Percentiles rank a stretch among this genome's conserved stretches.
Conservation (phyloP, 495 filamentous ascomycete species). For the Sporormia fimetaria region DNA sequence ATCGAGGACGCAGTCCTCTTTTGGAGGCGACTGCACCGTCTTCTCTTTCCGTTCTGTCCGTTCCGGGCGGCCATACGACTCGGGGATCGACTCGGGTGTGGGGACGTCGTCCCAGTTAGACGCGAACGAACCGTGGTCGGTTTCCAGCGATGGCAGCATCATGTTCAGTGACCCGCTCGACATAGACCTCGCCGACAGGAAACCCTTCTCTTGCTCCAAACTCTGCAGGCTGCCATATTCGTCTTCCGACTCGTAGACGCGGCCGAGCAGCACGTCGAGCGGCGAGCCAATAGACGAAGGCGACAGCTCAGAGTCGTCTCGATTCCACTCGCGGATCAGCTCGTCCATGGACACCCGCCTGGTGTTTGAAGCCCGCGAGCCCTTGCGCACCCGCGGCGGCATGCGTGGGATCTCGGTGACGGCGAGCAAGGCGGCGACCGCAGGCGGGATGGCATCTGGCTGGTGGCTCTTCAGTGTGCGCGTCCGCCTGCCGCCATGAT, state of each 20-base stretch:
- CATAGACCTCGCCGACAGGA: constrained; percentile 24
- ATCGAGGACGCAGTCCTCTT: constrained; percentile 27
- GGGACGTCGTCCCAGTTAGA: constrained; percentile 19
- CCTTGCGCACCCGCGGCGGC: constrained; percentile 20
- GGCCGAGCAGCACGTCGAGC: constrained; percentile 32
- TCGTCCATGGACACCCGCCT: constrained; percentile 33
- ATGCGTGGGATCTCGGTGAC: constrained; percentile 35
- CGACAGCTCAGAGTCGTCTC: constrained; percentile 23
- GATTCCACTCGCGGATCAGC: constrained; percentile 33
- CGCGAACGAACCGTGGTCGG: constrained; percentile 24
- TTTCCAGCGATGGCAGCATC: constrained; percentile 31
- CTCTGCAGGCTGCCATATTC: constrained; percentile 18
- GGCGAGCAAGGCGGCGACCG: constrained; percentile 37
- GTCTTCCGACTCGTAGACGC: constrained; percentile 26
- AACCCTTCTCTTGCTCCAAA: constrained; percentile 22
- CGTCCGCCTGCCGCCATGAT: constrained; percentile 18
- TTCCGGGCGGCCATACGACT: constrained; percentile 5
- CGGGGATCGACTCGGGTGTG: constrained; percentile 23
- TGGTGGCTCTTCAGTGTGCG: constrained; percentile 24
- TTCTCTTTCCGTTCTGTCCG: constrained; percentile 23
- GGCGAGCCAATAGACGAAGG: constrained; percentile 25
- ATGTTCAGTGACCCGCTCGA: constrained; percentile 32
- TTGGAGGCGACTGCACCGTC: constrained; percentile 21
- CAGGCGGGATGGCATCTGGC: constrained; percentile 31
- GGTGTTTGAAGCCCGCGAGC: constrained; percentile 8